These are phyloP conservation scores for Dactylorhiza incarnata DNA, from an alignment of 106 monocot species.

Conservation along the genomic window DNA sequence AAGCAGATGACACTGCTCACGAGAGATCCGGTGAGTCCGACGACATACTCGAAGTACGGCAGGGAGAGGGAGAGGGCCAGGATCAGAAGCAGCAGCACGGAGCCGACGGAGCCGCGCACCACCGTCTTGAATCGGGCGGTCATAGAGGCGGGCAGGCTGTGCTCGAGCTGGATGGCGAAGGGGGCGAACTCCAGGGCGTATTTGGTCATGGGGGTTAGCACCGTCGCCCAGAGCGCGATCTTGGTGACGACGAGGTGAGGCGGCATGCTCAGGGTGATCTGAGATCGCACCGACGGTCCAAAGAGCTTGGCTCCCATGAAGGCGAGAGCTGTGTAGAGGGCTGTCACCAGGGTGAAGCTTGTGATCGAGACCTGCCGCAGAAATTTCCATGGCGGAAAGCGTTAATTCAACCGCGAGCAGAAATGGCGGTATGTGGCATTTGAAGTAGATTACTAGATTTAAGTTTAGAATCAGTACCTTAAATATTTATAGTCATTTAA, in stretches of 20 bases:
- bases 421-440: not conserved
- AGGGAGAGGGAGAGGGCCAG: conserved; percentile 44
- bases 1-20: conserved; percentile 53
- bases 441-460: not conserved
- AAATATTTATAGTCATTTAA: too few species aligned
- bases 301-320: conserved; percentile 74
- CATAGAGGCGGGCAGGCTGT: conserved; percentile 39
- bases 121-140: conserved; percentile 23
- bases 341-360: conserved; percentile 55
- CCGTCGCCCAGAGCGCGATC: conserved; percentile 69
- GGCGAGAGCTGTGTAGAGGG: conserved; percentile 49
- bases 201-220: conserved; percentile 81
- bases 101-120: conserved; percentile 43
- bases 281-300: conserved; percentile 53
- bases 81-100: conserved; percentile 37
- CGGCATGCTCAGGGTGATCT: conserved; percentile 83
- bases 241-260: conserved; percentile 43
- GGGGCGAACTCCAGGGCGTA: conserved; percentile 83
- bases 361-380: conserved; percentile 50
- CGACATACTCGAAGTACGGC: conserved; percentile 69
- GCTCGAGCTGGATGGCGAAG: conserved; percentile 63
- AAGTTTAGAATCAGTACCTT: too few species aligned
- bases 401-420: not conserved
- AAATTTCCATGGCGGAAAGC: not conserved
- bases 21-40: conserved; percentile 72